phyloP scores from a whole-genome alignment of 1,284 basidiomycete species.

The Ganoderma resinaceum region DNA sequence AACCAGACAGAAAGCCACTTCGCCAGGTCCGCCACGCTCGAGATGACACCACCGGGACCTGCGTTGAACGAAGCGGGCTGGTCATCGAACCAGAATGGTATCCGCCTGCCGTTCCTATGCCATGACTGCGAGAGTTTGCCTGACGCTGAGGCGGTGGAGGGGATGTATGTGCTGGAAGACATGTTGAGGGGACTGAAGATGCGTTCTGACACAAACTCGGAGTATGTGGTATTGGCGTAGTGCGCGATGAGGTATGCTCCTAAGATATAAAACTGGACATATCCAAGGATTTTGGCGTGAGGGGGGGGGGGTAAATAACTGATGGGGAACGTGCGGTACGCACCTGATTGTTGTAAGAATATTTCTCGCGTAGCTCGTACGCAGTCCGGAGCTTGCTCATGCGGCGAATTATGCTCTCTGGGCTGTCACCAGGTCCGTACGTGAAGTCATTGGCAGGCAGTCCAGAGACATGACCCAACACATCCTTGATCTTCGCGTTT shows the following conservation, averaged over 20 bases:
- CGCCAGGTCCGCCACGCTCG: constrained; percentile 41
- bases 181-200: constrained; percentile 16
- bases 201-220: constrained; percentile 9
- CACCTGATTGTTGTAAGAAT: constrained; percentile 52
- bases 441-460: constrained; percentile 43
- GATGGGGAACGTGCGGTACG: neutral
- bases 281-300: neutral
- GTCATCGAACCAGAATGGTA: constrained; percentile 7
- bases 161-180: constrained; percentile 12
- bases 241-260: constrained; percentile 8
- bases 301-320: neutral
- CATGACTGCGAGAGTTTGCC: constrained; percentile 10
- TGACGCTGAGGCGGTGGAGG: constrained; percentile 1
- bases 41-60: constrained; percentile 42
- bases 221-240: constrained; percentile 2
- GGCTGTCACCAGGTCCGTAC: constrained; percentile 39
- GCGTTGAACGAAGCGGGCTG: constrained; percentile 28
- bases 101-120: constrained; percentile 8
- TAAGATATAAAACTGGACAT: constrained; percentile 13
- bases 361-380: constrained; percentile 49
- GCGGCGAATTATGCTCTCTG: constrained; percentile 37
- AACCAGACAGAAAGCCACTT: constrained; percentile 53
- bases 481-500: constrained; percentile 46
- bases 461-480: constrained; percentile 29
- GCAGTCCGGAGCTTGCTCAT: constrained; percentile 44